Evolutionary conservation across 176 grass and related monocot genomes (phyloP).

Genomic region (Secale cereale): DNA sequence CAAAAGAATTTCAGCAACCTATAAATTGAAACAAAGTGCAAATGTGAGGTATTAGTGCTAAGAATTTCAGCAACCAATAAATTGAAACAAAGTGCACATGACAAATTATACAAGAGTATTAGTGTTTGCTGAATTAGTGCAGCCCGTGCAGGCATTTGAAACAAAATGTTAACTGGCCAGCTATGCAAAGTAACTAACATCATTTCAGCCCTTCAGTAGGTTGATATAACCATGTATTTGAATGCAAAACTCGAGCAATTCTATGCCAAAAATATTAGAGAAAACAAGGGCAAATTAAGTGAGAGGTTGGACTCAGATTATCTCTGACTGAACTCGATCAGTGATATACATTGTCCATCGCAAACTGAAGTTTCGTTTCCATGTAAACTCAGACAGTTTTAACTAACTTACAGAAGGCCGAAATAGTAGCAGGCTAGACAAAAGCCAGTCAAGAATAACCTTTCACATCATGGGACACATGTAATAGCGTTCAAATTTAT

Average conservation of each 20-base stretch:
- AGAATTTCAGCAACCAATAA: conserved; percentile 72
- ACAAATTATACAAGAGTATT: neutral
- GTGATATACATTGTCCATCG: neutral
- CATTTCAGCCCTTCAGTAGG: neutral
- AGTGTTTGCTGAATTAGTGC: neutral
- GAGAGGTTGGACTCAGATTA: neutral
- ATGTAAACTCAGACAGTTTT: neutral
- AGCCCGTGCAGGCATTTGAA: neutral
- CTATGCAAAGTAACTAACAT: neutral
- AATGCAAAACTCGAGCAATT: neutral
- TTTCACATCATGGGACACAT: neutral
- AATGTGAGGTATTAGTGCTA: neutral
- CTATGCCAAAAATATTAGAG: neutral
- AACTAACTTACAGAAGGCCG: neutral
- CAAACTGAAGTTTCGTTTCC: conserved; percentile 4
- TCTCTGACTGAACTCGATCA: neutral
- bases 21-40: conserved; percentile 37
- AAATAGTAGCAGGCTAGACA: neutral
- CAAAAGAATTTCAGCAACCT: conserved; percentile 73
- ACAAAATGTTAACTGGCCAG: neutral
- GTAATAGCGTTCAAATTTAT: conserved; percentile 4
- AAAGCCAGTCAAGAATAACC: neutral
- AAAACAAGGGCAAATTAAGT: neutral
- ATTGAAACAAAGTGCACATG: conserved; percentile 27
- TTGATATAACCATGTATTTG: neutral